Percentiles rank a stretch among this genome's conserved stretches.
These are phyloP conservation scores for Ramaria rubella DNA, from an alignment of 768 basidiomycete genomes.

Conservation along the genomic window DNA sequence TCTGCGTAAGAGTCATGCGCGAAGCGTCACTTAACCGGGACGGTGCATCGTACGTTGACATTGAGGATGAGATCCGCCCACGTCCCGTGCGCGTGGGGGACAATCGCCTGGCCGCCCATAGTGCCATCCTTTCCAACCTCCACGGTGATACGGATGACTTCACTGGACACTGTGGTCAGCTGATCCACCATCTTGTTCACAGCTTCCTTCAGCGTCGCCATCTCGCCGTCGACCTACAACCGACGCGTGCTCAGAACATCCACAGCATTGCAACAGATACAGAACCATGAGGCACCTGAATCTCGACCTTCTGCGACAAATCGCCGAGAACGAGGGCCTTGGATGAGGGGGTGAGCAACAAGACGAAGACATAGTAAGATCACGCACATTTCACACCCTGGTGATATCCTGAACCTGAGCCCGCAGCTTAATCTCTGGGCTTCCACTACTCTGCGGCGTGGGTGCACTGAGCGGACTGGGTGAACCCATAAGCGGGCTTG, in stretches of 20 bases:
- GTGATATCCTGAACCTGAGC: constrained; percentile 82
- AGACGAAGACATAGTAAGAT: background rate
- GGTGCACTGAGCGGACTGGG: constrained; percentile 52
- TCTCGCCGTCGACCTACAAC: constrained; percentile 64
- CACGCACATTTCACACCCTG: constrained; percentile 56
- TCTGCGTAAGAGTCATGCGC: constrained; percentile 34
- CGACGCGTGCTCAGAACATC: background rate
- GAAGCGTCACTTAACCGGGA: background rate
- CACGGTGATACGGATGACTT: constrained; percentile 75
- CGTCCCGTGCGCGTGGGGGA: constrained; percentile 87
- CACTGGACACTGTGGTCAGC: constrained; percentile 76
- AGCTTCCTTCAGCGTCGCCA: constrained; percentile 74
- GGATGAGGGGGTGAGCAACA: background rate
- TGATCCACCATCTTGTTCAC: constrained; percentile 96
- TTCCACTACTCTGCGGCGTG: constrained; percentile 53
- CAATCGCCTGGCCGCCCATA: constrained; percentile 83
- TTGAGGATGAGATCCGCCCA: constrained; percentile 91
- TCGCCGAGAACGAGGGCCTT: constrained; percentile 68
- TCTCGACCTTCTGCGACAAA: constrained; percentile 81
- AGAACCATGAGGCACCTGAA: constrained; percentile 35
- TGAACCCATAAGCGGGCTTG: constrained; percentile 37
- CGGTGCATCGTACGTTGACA: constrained; percentile 61
- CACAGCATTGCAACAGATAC: background rate
- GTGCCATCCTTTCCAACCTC: constrained; percentile 91
- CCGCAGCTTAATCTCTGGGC: constrained; percentile 75